phyloP scores from a whole-genome alignment of 805 yeast species.

The Nakazawaea holstii region DNA sequence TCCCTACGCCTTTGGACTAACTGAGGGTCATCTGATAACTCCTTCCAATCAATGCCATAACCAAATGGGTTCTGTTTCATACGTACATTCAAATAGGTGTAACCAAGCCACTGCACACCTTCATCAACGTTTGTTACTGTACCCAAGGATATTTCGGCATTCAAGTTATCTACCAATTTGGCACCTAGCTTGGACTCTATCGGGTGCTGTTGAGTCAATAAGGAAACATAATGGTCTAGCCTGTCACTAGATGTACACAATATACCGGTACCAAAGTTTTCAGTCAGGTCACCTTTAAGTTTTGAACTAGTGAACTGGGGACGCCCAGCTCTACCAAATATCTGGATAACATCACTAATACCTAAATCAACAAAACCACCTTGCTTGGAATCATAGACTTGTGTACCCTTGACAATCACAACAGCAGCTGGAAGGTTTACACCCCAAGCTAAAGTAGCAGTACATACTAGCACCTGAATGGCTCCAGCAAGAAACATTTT shows the following conservation, averaged over 20 bases:
- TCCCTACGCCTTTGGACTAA: slow-evolving; percentile 67
- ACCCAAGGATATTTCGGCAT: slow-evolving; percentile 95
- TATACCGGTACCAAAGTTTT: slow-evolving; percentile 78
- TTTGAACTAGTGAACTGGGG: slow-evolving; percentile 59
- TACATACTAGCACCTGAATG: slow-evolving; percentile 85
- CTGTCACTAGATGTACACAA: slow-evolving; percentile 78
- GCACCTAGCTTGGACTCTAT: slow-evolving; percentile 81
- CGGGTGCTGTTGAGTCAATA: slow-evolving; percentile 91
- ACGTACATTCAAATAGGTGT: slow-evolving; percentile 88
- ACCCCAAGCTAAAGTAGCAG: slow-evolving; percentile 99
- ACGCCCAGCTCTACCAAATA: slow-evolving; percentile 98
- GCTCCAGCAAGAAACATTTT: slow-evolving; percentile 82
- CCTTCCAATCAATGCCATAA: slow-evolving; percentile 88
- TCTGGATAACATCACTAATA: slow-evolving; percentile 94
- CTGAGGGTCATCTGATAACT: slow-evolving; percentile 76
- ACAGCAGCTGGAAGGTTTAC: slow-evolving; percentile 97
- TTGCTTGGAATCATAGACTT: slow-evolving; percentile 86
- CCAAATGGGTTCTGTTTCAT: slow-evolving; percentile 93
- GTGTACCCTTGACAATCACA: slow-evolving; percentile 94
- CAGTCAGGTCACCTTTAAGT: background rate
- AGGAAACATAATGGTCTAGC: slow-evolving; percentile 81
- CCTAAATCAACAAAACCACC: slow-evolving; percentile 96
- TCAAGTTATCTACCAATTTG: slow-evolving; percentile 83
- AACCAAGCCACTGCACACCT: slow-evolving; percentile 97
- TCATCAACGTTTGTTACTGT: slow-evolving; percentile 93